Evolutionary conservation across 768 basidiomycete species (phyloP).

Genomic region (Suillus fuscotomentosus): DNA sequence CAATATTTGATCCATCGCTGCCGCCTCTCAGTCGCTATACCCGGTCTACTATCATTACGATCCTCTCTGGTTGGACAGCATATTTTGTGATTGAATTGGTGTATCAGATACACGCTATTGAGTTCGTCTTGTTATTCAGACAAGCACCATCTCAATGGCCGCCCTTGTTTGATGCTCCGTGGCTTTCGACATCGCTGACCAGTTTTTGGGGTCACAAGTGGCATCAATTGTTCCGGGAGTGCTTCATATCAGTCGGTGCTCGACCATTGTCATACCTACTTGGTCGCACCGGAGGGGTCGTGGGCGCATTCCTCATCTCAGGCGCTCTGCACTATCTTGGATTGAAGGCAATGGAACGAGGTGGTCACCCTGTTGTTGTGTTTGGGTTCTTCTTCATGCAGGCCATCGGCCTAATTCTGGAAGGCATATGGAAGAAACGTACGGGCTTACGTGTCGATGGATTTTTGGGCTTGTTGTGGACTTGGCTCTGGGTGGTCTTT

Average conservation of each 20-base stretch:
- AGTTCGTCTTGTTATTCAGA: constrained; percentile 44
- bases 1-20: constrained; percentile 37
- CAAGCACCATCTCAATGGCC: constrained; percentile 61
- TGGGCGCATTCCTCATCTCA: constrained; percentile 62
- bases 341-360: constrained; percentile 56
- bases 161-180: constrained; percentile 59
- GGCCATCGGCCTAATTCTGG: constrained; percentile 50
- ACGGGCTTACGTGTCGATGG: constrained; percentile 52
- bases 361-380: constrained; percentile 41
- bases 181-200: constrained; percentile 53
- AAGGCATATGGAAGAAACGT: constrained; percentile 41
- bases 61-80: constrained; percentile 42
- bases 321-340: constrained; percentile 60
- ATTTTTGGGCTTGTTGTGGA: constrained; percentile 51
- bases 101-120: constrained; percentile 41
- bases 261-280: constrained; percentile 40
- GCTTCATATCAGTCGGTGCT: constrained; percentile 52
- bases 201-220: constrained; percentile 65
- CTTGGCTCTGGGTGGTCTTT: constrained; percentile 40
- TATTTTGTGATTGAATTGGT: constrained; percentile 43
- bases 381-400: constrained; percentile 57
- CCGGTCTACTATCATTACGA: constrained; percentile 44
- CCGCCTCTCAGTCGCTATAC: constrained; percentile 32
- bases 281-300: constrained; percentile 47
- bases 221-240: constrained; percentile 66